Evolutionary conservation across 306 rosid species (phyloP).

Genomic region (Echinosophora koreensis): DNA sequence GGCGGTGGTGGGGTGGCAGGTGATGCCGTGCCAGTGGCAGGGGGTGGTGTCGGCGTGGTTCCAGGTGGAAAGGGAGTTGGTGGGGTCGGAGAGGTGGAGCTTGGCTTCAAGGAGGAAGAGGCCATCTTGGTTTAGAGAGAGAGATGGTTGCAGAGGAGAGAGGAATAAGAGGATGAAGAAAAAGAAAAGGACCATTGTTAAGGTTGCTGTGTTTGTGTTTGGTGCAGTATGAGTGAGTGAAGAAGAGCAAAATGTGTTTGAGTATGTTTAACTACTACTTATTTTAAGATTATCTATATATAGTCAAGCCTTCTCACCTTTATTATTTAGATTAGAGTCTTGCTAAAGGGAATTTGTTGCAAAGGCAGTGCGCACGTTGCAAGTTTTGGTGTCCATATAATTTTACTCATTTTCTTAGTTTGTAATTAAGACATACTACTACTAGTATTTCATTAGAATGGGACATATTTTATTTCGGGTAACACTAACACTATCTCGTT

Average conservation of each 20-base stretch:
- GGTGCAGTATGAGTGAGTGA: constrained; percentile 16
- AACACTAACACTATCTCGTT: not conserved
- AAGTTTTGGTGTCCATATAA: not conserved
- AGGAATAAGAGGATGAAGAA: constrained; percentile 45
- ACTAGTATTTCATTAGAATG: too few species aligned
- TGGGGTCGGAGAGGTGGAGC: constrained; percentile 57
- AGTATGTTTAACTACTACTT: too few species aligned
- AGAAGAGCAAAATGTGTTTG: not conserved
- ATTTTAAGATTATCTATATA: too few species aligned
- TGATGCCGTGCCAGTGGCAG: constrained; percentile 66
- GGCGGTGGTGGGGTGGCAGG: constrained; percentile 46
- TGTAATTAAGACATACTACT: too few species aligned
- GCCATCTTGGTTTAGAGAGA: constrained; percentile 67
- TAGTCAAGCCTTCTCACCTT: too few species aligned
- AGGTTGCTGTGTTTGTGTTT: too few species aligned
- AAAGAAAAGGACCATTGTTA: constrained; percentile 8
- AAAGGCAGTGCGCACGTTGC: not conserved
- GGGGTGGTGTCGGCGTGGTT: constrained; percentile 52
- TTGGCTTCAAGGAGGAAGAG: constrained; percentile 57
- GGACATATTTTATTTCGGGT: too few species aligned
- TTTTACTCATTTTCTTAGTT: too few species aligned
- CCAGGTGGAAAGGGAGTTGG: constrained; percentile 59
- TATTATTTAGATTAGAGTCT: too few species aligned
- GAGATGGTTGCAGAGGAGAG: constrained; percentile 32
- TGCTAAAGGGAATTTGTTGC: too few species aligned